Base-by-base conservation (phyloP, 768 basidiomycete species). In the Strobilomyces confusus region DNA sequence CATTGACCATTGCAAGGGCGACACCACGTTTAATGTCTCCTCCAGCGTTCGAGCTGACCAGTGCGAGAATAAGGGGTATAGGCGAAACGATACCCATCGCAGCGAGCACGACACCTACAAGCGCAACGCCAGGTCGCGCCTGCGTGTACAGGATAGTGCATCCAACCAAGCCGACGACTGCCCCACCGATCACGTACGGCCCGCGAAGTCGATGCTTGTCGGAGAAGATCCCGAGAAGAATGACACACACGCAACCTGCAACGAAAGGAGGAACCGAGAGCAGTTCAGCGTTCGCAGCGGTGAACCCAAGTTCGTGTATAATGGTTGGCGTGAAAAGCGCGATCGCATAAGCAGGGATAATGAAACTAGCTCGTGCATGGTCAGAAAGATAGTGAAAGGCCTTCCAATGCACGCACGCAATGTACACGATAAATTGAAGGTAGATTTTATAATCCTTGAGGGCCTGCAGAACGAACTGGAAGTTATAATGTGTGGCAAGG, bases 11-110 rank as follows among this genome's bases (percentile, higher is more conserved):
- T 4, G 77, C 83, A 26, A 83, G 61, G 0, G 74, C 72, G 9
- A 78, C 72, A 42, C 73, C 78, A 44, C 75, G 73, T 55, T 79
- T 77, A 40, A 77, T 49, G 48, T 81, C 80, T 14, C 83, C 80
- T 23, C 82, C 82, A 3, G 77, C 74, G 38, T 80, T 80, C 5
- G 76, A 75, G 8, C 75, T 75, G 2, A 70, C 73, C 83, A 82
- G 84, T 25, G 80, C 77, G 1, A 84, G 59, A 13, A 55, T 53
- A 17, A 81, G 48, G 9, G 69, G 71, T 34, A 81, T 63, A 8
- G 71, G 71, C 0, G 82, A 76, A 57, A 66, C 80, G 1, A 81
- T 70, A 9, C 82, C 83, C 25, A 74, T 64, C 2, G 80, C 75
- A 23, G 76, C 71, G 41, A 84, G 62, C 36, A 83, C 58, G 9